Percentiles rank a stretch among this genome's conserved stretches.
Conservation (phyloP, 805 yeast species). For the Metschnikowia anglica region DNA sequence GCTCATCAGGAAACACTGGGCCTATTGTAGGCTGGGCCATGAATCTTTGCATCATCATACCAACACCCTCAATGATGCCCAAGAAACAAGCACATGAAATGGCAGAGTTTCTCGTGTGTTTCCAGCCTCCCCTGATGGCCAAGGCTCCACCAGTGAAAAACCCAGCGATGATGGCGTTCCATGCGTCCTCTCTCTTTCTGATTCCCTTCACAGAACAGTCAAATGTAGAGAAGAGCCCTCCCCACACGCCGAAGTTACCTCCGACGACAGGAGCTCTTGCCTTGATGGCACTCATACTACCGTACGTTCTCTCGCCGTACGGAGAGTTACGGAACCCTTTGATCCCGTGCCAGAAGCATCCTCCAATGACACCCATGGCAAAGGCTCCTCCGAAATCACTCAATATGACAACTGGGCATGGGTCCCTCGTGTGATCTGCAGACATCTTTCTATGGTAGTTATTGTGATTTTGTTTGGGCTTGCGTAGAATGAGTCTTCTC, state of each 20-base stretch:
- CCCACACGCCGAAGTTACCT: constrained; percentile 99
- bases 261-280: constrained; percentile 98
- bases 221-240: constrained; percentile 93
- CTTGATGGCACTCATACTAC: constrained; percentile 86
- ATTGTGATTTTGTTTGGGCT: background rate
- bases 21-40: constrained; percentile 68
- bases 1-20: constrained; percentile 47
- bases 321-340: constrained; percentile 99
- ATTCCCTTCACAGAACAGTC: constrained; percentile 95
- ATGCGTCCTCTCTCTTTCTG: constrained; percentile 96
- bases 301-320: constrained; percentile 88
- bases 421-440: constrained; percentile 98
- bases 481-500: constrained; percentile 2
- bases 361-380: constrained; percentile 99
- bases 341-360: constrained; percentile 98
- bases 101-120: constrained; percentile 93
- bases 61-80: constrained; percentile 98
- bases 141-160: constrained; percentile 97
- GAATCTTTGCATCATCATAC: constrained; percentile 89
- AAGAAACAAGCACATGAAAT: constrained; percentile 95
- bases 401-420: constrained; percentile 94
- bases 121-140: constrained; percentile 98
- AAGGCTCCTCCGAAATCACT: constrained; percentile 99
- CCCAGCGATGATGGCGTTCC: constrained; percentile 98
- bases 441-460: constrained; percentile 49